Base-by-base conservation (phyloP, 495 filamentous ascomycete species). In the Aspergillus biplanus region DNA sequence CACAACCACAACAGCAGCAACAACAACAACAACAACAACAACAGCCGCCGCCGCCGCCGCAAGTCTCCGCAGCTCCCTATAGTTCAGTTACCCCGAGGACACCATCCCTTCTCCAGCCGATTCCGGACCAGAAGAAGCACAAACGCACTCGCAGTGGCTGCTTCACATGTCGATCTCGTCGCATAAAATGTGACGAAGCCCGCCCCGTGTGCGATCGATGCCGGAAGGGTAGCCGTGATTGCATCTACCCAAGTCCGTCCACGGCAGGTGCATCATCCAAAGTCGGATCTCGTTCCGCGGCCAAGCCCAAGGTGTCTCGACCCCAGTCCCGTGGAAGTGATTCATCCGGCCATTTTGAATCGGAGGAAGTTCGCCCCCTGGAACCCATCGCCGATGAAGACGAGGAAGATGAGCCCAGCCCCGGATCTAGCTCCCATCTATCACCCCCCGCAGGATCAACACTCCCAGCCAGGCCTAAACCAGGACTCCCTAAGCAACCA, bases 171-270 rank as follows among this genome's bases (percentile, higher is more conserved):
- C 86, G 95, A 68, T 86, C 87, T 61, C 85, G 95, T 50, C 83
- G 95, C 66, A 92, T 99, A 59, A 99, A 99, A 86, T 97, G 92
- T 72, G 92, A 97, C 68, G 94, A 97, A 72, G 82, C 77, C 35
- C 92, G 87, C 69, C 95, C 95, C 27, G 76, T 91, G 37, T 99
- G 95, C 74, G 93, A 98, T 72, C 82, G 92, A 66, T 97, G 92
- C 73, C 85, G 86, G 58, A 97, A 96, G 74, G 92, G 92, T 37
- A 89, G 85, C 63, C 83, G 93, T 71, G 91, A 93, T 37, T 97
- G 93, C 69, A 79, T 86, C 56, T 97, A 94, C 73, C 91, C 92
- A 9, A 89, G 90, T 42, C 83, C 86, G 18, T 71, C 84, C n/a
- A 76, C 83, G 32, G 61, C 81, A 33, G 52, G 66, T 33, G 63